Evolutionary conservation across 1,284 basidiomycete genomes (phyloP).

Genomic region (Ganoderma lucidum): DNA sequence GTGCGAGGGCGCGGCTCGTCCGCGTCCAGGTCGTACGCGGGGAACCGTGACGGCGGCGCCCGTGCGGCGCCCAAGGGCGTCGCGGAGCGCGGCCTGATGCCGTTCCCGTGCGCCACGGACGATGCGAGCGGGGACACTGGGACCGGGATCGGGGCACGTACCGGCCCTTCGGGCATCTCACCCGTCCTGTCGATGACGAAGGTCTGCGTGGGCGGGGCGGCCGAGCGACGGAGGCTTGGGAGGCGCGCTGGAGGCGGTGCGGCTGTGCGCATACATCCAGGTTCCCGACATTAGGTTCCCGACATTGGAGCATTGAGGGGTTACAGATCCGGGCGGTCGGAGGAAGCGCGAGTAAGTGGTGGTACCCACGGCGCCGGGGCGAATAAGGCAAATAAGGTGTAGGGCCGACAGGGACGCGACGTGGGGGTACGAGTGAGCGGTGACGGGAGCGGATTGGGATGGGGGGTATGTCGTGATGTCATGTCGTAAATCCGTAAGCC

Average conservation of each 20-base stretch:
- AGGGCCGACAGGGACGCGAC: background rate
- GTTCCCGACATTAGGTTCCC: too few relatives aligned
- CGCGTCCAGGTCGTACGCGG: slow-evolving; percentile 61
- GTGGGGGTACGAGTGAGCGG: slow-evolving; percentile 5
- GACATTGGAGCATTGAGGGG: background rate
- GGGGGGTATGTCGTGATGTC: background rate
- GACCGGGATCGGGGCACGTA: slow-evolving; percentile 33
- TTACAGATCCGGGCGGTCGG: background rate
- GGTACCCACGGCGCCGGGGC: background rate
- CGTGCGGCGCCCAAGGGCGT: slow-evolving; percentile 29
- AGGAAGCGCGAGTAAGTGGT: background rate
- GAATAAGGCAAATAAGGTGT: slow-evolving; percentile 4
- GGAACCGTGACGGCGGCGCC: slow-evolving; percentile 56
- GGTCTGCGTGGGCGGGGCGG: slow-evolving; percentile 35
- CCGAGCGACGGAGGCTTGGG: slow-evolving; percentile 41
- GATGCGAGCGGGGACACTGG: slow-evolving; percentile 17
- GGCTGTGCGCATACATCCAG: background rate
- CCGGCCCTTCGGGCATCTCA: slow-evolving; percentile 80
- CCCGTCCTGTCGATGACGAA: slow-evolving; percentile 82
- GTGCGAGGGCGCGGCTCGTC: slow-evolving; percentile 56
- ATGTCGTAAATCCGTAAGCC: slow-evolving; percentile 13
- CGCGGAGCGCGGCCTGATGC: slow-evolving; percentile 12
- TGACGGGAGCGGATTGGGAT: background rate
- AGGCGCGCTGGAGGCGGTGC: slow-evolving; percentile 35
- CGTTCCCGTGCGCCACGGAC: slow-evolving; percentile 30